phyloP scores from a whole-genome alignment of 2,329 filamentous ascomycete genomes.

The Emericellopsis atlantica region DNA sequence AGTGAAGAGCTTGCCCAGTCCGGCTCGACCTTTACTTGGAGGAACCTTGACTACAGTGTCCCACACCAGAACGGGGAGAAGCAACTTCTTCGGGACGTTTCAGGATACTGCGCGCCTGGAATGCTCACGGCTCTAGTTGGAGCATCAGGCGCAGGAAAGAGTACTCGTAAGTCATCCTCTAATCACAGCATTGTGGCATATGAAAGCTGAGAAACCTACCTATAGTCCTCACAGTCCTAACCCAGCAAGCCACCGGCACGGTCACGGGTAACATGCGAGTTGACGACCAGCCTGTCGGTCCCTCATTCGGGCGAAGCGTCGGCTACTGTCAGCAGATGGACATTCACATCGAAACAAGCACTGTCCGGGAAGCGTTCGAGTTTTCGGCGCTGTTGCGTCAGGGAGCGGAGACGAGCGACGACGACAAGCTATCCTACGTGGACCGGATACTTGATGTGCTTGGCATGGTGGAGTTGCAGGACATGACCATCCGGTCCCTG shows the following conservation, averaged over 20 bases:
- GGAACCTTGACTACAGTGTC: conserved; percentile 2
- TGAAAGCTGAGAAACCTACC: background rate
- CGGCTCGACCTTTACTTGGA: conserved; percentile 2
- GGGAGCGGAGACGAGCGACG: conserved; percentile 33
- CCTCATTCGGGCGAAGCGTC: conserved; percentile 53
- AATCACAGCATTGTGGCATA: background rate
- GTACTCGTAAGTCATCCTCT: conserved; percentile 38
- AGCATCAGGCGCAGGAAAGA: conserved; percentile 34
- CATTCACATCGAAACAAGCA: conserved; percentile 40
- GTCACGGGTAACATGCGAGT: conserved; percentile 54
- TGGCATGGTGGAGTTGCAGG: conserved; percentile 53
- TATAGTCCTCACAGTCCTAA: conserved; percentile 3
- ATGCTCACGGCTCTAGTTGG: conserved; percentile 58
- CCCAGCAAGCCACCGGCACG: conserved; percentile 29
- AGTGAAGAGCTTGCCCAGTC: conserved; percentile 3
- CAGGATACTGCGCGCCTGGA: conserved; percentile 20
- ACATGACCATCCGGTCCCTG: conserved; percentile 48
- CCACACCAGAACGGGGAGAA: conserved; percentile 1
- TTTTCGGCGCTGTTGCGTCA: conserved; percentile 46
- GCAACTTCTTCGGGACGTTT: conserved; percentile 1
- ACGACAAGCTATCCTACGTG: conserved; percentile 49
- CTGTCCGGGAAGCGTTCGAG: conserved; percentile 38
- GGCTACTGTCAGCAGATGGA: conserved; percentile 57
- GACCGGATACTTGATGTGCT: conserved; percentile 54
- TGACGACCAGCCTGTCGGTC: conserved; percentile 47